Percentiles rank a stretch among this genome's conserved stretches.
These are phyloP conservation scores for Syzygium malaccense DNA, from an alignment of 441 rosid species.

Conservation along the genomic window DNA sequence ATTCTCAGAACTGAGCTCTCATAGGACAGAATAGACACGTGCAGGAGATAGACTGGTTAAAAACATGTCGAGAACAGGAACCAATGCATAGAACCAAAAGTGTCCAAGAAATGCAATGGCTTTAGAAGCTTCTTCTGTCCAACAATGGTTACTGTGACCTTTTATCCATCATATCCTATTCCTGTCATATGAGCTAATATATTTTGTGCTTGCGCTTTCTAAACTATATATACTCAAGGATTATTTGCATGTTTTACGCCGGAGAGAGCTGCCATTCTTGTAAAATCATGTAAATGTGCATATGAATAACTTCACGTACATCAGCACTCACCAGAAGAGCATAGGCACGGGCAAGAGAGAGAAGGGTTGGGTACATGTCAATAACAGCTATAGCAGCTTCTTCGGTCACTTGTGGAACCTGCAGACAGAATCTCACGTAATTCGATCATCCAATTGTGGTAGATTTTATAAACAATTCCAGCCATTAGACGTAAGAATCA, in stretches of 20 bases:
- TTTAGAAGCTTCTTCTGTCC: not conserved
- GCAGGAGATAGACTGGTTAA: not conserved
- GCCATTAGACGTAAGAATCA: not conserved
- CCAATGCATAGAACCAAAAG: not conserved
- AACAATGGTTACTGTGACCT: not conserved
- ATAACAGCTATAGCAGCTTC: conserved; percentile 69
- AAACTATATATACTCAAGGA: not conserved
- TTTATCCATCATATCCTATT: not conserved
- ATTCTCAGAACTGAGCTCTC: not conserved
- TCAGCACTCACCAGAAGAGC: conserved; percentile 64
- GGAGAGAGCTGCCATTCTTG: not conserved
- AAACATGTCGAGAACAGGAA: not conserved
- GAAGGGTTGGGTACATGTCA: conserved; percentile 70
- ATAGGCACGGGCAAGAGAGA: conserved; percentile 78
- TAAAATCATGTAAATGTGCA: not conserved
- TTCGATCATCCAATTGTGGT: not conserved
- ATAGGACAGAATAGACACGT: not conserved
- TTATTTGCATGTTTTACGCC: not conserved
- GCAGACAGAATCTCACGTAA: conserved; percentile 10
- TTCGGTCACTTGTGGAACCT: conserved; percentile 90
- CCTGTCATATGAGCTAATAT: not conserved
- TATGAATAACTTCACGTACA: not conserved
- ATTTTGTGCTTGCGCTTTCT: not conserved
- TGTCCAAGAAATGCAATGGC: not conserved
- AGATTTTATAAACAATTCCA: not conserved